Evolutionary conservation across 2,329 filamentous ascomycete genomes (phyloP), one percentile per base, ranked within the genome.

Genomic region (Colletotrichum aenigma): DNA sequence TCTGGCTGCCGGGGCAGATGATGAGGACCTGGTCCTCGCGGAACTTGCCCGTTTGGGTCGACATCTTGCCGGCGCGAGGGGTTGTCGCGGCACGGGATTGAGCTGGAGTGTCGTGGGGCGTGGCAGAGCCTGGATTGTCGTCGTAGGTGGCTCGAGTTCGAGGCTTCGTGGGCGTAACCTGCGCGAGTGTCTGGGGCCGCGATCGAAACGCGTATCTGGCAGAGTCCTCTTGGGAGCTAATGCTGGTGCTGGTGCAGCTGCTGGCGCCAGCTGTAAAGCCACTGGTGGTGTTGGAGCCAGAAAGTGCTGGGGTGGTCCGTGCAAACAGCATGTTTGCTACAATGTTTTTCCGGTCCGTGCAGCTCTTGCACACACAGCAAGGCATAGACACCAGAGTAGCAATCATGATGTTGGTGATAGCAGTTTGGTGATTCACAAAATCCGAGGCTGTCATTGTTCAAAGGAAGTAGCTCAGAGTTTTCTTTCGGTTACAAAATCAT

Each of bases 1-100:
- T 96, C 86, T 94, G 93, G 84, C 96, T 98, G 82, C 96, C 96
- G 38, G 94, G 94, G 84, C 93, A 94, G 86, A 96, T 93, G 83
- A 96, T 85, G 81, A 92, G 89, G 81, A 92, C 86, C 87, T 92
- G 90, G 83, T 92, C 91, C 87, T 92, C 91, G 84, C 89, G 89
- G 88, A 89, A 92, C 85, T 92, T 92, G 81, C 87, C 88, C 80
- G 88, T 86, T 77, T 89, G 88, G 83, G 84, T 86, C 78, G 90
- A 89, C 90, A 92, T 92, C 69, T 76, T 84, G 79, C 43, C 38
- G 69, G 21, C 65, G 71, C 65, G 71, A 66, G 38, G 48, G 56
- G 56, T 21, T 48, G 67, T 36, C 69, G n/a, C 62, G 43, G 52
- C 68, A 43, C 62, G 48, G 38, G 13, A 52, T 16, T 15, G 26